phyloP scores from a whole-genome alignment of 2,329 filamentous ascomycete species.

The Stylonectria norvegica region DNA sequence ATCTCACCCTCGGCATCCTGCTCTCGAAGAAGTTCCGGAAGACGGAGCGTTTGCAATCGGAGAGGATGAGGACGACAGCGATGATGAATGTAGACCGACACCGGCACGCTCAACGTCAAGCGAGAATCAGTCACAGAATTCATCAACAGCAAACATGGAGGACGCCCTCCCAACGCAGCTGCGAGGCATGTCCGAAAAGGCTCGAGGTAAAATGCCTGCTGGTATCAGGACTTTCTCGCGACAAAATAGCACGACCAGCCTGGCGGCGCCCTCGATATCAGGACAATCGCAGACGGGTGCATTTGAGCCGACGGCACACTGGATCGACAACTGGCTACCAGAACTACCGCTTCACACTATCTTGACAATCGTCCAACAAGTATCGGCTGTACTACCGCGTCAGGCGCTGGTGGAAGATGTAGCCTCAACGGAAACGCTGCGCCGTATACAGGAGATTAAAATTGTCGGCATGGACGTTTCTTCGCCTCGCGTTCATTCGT shows the following conservation, averaged over 20 bases:
- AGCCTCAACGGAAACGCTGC: conserved; percentile 45
- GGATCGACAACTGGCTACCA: conserved; percentile 94
- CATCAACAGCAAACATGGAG: conserved; percentile 66
- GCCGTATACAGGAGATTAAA: conserved; percentile 56
- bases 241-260: conserved; percentile 83
- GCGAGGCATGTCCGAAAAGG: conserved; percentile 94
- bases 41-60: conserved; percentile 84
- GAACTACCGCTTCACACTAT: conserved; percentile 86
- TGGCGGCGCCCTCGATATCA: conserved; percentile 62
- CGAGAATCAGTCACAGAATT: conserved; percentile 59
- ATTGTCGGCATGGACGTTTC: conserved; percentile 72
- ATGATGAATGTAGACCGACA: conserved; percentile 54
- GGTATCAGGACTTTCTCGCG: conserved; percentile 78
- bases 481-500: conserved; percentile 75
- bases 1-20: conserved; percentile 21
- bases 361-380: conserved; percentile 69
- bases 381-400: conserved; percentile 55
- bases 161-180: conserved; percentile 80
- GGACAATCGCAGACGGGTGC: conserved; percentile 53
- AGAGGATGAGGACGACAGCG: conserved; percentile 67
- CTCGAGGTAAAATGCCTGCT: conserved; percentile 90
- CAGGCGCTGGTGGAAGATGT: conserved; percentile 43
- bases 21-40: conserved; percentile 46
- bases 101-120: conserved; percentile 63
- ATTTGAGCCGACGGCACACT: conserved; percentile 76